Evolutionary conservation across 2,329 filamentous ascomycete genomes (phyloP), one percentile per base, ranked within the genome.

Genomic region (Botryotinia calthae): DNA sequence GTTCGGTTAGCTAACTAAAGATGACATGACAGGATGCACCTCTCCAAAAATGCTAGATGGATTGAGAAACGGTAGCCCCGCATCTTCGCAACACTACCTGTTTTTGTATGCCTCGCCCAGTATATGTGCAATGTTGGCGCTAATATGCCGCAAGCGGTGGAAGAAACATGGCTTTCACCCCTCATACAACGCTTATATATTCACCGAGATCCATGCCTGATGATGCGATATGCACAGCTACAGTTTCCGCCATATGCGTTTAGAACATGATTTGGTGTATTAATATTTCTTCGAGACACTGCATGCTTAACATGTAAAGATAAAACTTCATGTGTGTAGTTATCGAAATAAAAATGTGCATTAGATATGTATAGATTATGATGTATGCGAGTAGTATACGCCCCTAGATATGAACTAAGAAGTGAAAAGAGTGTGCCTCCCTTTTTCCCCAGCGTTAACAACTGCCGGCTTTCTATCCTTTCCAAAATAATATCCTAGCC

Each of bases 401-500:
- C 34, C 9, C 3, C n/a, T 31, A 68, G 37, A 9, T 31, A 44
- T 18, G 7, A 44, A 56, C 18, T 42, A 56, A 44, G n/a, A 68
- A 56, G 65, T 56, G 14, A 56, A 56, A 58, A 25, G n/a, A 12
- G 37, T 2, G 16, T 31, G 18, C 65, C 40, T 42, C 37, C 37
- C 65, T 16, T 20, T 25, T 42, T 56, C 7, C 6, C 20, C 18
- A 31, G 20, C 20, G 40, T 56, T 16, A 28, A 28, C 9, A 10
- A 1, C 18, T 42, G 16, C 10, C 28, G 10, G n/a, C 31, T 42
- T 37, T 31, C 63, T 42, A 9, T 72, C 54, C 9, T 68, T 61
- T 54, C 78, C 77, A 64, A 80, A 79, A 72, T 79, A 75, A 59
- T 75, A 78, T 2, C 78, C 79, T 37, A 76, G 63, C 20, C 71